Evolutionary conservation across 2,329 filamentous ascomycete species (phyloP), one percentile per base, ranked within the genome.

Genomic region (Aspergillus tubingensis): DNA sequence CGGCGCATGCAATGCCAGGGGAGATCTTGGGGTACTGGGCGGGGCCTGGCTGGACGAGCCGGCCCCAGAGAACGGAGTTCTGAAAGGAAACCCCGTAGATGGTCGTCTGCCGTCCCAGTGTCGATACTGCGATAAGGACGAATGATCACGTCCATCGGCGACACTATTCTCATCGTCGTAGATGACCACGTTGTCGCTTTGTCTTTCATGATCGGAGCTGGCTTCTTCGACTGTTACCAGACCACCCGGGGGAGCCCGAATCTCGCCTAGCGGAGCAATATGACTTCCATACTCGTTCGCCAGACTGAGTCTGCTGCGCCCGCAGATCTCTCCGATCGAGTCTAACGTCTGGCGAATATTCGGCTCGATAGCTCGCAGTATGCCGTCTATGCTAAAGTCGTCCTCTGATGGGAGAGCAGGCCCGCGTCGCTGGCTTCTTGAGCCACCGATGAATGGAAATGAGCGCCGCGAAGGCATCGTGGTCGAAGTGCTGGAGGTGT

Each of bases 281-380:
- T 88, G 86, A 47, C 85, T 84, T 36, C 81, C 82, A 69, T 88
- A 86, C 69, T 88, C 85, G 67, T 88, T 85, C 8, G 86, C 85
- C 61, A 88, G 74, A 66, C 85, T 87, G 68, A 87, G 76, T 65
- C 82, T 82, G 71, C 84, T 88, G 61, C 84, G 79, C 3, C 86
- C 85, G 65, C 84, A 86, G 61, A 88, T 87, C 66, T 87, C 84
- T 23, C 85, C 85, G 65, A 88, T 88, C 15, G 84, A 83, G 67
- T 87, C 83, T 56, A 88, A 79, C 8, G 85, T 85, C 13, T 76
- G 75, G 62, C 82, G 77, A 50, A 88, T 85, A 65, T 87, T 85
- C 11, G 83, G 81, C 58, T 86, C 83, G 58, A 86, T 83, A 27
- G 84, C 82, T 23, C 79, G 78, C 13, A 86, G 74, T 60, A 86